A percentile compares a stretch with the other conserved stretches of the same genome.
Evolutionary conservation across 2,329 filamentous ascomycete species (phyloP).

Genomic region (Penicillium sp.): DNA sequence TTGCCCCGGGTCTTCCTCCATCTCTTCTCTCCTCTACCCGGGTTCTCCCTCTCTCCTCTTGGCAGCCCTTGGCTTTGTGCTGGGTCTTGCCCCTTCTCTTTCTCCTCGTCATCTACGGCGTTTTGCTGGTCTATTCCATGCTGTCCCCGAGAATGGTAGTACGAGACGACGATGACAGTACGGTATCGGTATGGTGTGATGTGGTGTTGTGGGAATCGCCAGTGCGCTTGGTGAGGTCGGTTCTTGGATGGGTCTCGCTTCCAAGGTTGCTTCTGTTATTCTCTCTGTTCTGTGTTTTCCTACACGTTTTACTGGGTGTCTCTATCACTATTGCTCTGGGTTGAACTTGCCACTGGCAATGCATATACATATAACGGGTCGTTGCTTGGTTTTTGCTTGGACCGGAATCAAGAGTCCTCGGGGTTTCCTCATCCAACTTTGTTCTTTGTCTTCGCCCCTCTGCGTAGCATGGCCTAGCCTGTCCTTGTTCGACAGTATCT

Average conservation of each 20-base stretch:
- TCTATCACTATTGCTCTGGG: too few relatives aligned
- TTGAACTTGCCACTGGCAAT: conserved; percentile 4
- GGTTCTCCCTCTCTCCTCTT: conserved; percentile 3
- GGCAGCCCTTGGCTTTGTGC: neutral
- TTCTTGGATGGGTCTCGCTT: conserved; percentile 5
- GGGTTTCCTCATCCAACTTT: neutral
- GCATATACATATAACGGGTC: too few relatives aligned
- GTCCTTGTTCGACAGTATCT: too few relatives aligned
- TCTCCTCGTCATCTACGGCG: too few relatives aligned
- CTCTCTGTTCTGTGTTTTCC: neutral
- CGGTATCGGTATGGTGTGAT: too few relatives aligned
- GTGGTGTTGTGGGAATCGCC: conserved; percentile 5
- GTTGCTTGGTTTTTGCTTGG: too few relatives aligned
- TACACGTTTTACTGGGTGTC: conserved; percentile 2
- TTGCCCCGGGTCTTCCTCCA: conserved; percentile 1
- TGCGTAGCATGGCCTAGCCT: too few relatives aligned
- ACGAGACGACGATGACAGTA: too few relatives aligned
- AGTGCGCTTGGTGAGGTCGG: neutral
- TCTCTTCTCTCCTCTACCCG: conserved; percentile 4
- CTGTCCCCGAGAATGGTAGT: too few relatives aligned
- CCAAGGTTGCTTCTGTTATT: neutral
- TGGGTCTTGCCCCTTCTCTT: neutral
- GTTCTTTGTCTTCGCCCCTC: too few relatives aligned
- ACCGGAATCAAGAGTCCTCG: conserved; percentile 6
- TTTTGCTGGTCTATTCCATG: too few relatives aligned